A percentile compares a stretch with the other conserved stretches of the same genome.
These are phyloP conservation scores for Hanseniaspora vineae DNA, from an alignment of 805 yeast genomes.

Conservation along the genomic window DNA sequence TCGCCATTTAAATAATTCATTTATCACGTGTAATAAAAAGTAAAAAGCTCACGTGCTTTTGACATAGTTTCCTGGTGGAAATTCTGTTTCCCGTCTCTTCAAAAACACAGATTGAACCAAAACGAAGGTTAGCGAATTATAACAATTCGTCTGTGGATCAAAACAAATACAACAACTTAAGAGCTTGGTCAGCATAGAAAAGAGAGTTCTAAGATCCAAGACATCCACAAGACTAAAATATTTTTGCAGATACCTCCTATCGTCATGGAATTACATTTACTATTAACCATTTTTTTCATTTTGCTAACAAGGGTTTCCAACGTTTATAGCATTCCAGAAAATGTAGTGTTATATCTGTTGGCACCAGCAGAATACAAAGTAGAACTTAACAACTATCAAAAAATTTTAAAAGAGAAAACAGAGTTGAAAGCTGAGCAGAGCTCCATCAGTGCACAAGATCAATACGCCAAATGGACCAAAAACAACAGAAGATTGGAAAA, in stretches of 20 bases:
- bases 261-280: background rate
- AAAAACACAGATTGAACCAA: too few species aligned
- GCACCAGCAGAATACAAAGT: conserved; percentile 23
- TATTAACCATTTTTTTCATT: background rate
- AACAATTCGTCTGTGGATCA: too few species aligned
- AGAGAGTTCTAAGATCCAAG: too few species aligned
- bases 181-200: too few species aligned
- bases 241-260: too few species aligned
- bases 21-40: too few species aligned
- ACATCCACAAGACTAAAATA: too few species aligned
- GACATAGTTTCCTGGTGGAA: too few species aligned
- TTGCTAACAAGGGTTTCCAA: background rate
- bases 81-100: too few species aligned
- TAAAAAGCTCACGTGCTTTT: too few species aligned
- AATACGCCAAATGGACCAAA: conserved; percentile 94
- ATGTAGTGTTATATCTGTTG: background rate
- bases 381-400: conserved; percentile 18
- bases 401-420: conserved; percentile 31
- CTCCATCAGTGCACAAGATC: conserved; percentile 72
- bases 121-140: background rate
- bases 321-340: background rate
- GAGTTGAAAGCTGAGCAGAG: conserved; percentile 40
- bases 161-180: too few species aligned
- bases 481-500: conserved; percentile 60
- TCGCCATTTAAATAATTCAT: too few species aligned